These are phyloP conservation scores for Neurospora sp. DNA, from an alignment of 495 filamentous ascomycete genomes.

Conservation along the genomic window DNA sequence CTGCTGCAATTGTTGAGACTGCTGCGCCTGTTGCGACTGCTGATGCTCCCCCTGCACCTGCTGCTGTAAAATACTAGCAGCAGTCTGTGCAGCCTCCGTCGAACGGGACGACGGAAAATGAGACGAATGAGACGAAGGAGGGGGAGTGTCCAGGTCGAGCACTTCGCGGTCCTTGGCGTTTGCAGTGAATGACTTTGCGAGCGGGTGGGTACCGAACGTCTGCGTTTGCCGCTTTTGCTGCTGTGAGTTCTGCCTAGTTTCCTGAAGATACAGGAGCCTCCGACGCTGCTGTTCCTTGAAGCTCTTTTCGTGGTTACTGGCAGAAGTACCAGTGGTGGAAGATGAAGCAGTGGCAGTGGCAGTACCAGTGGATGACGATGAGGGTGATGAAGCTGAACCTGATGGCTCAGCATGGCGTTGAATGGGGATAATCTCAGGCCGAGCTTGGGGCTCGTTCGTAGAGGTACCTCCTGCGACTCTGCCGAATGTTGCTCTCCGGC, in stretches of 20 bases:
- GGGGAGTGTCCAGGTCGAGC: neutral
- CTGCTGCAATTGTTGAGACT: neutral
- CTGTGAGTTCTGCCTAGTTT: neutral
- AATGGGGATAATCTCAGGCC: neutral
- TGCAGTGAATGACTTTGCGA: neutral
- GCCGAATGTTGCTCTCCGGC: neutral
- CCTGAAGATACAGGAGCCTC: neutral
- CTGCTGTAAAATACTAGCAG: neutral
- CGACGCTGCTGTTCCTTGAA: neutral
- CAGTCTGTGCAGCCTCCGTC: neutral
- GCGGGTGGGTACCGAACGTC: neutral
- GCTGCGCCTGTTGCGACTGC: neutral
- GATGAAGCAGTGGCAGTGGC: neutral
- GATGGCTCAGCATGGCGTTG: neutral
- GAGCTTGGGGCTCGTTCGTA: neutral
- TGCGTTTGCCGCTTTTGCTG: neutral
- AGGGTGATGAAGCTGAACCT: neutral
- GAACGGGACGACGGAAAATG: neutral
- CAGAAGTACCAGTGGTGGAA: neutral
- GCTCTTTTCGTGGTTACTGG: neutral
- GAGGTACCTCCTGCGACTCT: neutral
- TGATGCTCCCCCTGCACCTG: neutral
- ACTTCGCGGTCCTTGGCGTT: neutral
- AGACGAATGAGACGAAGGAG: neutral
- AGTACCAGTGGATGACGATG: neutral